phyloP scores from a whole-genome alignment of 768 basidiomycete species.

The Lentinula edodes region DNA sequence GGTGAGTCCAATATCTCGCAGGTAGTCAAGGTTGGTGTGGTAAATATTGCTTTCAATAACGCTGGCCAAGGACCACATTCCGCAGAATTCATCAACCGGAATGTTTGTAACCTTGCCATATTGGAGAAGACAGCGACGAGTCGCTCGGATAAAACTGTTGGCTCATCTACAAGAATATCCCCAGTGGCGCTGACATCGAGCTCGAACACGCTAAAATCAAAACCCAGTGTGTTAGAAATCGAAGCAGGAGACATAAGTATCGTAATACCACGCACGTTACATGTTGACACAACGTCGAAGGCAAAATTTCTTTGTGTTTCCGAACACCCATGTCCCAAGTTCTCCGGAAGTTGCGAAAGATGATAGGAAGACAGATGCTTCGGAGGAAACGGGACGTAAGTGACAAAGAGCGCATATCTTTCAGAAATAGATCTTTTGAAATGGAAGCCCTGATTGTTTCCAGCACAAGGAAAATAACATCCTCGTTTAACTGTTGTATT shows the following conservation, averaged over 20 bases:
- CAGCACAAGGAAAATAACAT: constrained; percentile 2
- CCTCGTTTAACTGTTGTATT: background rate
- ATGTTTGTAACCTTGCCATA: background rate
- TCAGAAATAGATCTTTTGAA: background rate
- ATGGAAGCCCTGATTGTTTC: constrained; percentile 3
- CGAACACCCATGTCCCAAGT: background rate
- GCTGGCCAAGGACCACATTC: constrained; percentile 5
- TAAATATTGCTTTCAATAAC: background rate
- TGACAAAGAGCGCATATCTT: constrained; percentile 5
- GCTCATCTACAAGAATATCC: background rate
- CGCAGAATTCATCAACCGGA: constrained; percentile 3
- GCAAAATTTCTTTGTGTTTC: background rate
- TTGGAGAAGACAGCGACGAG: background rate
- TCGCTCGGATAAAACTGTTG: constrained; percentile 1
- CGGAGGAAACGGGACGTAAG: constrained; percentile 5
- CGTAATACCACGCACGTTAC: constrained; percentile 3
- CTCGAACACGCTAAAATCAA: background rate
- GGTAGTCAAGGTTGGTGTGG: background rate
- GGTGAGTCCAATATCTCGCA: constrained; percentile 4
- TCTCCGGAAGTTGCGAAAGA: background rate
- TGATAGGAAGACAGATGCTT: background rate
- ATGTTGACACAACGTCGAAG: constrained; percentile 4
- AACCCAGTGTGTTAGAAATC: background rate
- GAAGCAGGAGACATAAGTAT: background rate
- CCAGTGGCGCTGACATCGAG: constrained; percentile 2